Percentiles rank a stretch among this genome's conserved stretches.
Conservation (phyloP, 352 stramenopile genomes). For the Globisporangium echinulatum region DNA sequence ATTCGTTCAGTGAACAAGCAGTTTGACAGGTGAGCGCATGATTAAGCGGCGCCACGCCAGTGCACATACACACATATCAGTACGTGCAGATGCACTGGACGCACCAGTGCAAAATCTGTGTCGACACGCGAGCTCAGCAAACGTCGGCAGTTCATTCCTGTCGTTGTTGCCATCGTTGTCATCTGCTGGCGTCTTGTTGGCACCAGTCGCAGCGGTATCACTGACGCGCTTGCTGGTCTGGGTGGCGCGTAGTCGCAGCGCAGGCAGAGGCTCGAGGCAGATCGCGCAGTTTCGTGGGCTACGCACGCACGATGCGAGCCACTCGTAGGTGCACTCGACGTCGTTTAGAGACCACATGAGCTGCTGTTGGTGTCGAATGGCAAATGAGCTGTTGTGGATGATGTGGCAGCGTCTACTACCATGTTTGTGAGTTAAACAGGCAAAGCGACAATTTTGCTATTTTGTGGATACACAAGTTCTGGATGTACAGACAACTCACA, state of each 20-base stretch:
- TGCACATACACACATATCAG: not conserved
- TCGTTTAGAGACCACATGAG: constrained; percentile 8
- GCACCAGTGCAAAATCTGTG: constrained; percentile 54
- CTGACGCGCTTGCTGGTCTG: not conserved
- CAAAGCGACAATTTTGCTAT: no score
- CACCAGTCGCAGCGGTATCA: not conserved
- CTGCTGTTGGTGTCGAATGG: not conserved
- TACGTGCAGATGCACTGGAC: not conserved
- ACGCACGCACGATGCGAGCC: constrained; percentile 39
- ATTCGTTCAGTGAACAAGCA: not conserved
- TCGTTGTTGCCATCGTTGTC: constrained; percentile 1
- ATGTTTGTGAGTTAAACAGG: no score
- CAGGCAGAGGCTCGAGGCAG: constrained; percentile 46
- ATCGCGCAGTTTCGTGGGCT: constrained; percentile 38
- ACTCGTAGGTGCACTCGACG: constrained; percentile 31
- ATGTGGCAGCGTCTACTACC: constrained; percentile 18
- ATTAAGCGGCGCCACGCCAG: not conserved
- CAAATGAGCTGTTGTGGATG: not conserved
- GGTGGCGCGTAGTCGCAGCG: constrained; percentile 20
- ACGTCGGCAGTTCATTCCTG: constrained; percentile 14
- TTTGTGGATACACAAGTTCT: no score
- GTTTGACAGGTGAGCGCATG: not conserved
- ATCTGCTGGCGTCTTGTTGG: no score
- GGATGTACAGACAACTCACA: no score
- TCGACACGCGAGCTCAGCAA: constrained; percentile 44